phyloP scores from a whole-genome alignment of 2,329 filamentous ascomycete genomes.

The Sclerotinia nivalis region DNA sequence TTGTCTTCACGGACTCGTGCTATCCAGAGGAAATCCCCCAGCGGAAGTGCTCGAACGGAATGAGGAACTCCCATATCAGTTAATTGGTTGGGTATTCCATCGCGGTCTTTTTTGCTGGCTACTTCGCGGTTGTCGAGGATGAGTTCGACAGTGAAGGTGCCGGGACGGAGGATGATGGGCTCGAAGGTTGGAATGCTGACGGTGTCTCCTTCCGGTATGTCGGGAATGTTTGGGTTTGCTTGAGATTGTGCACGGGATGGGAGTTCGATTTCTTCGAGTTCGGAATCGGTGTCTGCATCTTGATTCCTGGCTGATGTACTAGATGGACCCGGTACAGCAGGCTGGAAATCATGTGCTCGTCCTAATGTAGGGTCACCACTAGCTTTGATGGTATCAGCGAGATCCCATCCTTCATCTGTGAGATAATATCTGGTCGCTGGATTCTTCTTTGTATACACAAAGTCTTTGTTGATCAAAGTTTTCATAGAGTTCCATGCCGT shows the following conservation, averaged over 20 bases:
- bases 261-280: neutral
- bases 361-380: slow-evolving; percentile 36
- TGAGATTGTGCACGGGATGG: neutral
- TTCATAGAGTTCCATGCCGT: slow-evolving; percentile 86
- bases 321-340: slow-evolving; percentile 1
- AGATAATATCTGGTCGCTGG: slow-evolving; percentile 68
- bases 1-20: slow-evolving; percentile 62
- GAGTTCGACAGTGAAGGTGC: slow-evolving; percentile 70
- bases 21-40: slow-evolving; percentile 79
- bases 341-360: slow-evolving; percentile 28
- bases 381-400: slow-evolving; percentile 64
- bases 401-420: slow-evolving; percentile 77
- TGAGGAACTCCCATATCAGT: slow-evolving; percentile 54
- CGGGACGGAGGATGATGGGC: slow-evolving; percentile 62
- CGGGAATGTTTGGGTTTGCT: neutral
- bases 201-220: slow-evolving; percentile 35
- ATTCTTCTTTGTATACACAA: slow-evolving; percentile 70
- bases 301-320: neutral
- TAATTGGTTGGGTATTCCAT: slow-evolving; percentile 71
- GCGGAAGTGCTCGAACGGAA: slow-evolving; percentile 62
- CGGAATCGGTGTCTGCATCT: slow-evolving; percentile 24
- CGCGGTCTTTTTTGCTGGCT: slow-evolving; percentile 68
- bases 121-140: slow-evolving; percentile 76
- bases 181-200: slow-evolving; percentile 46
- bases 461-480: slow-evolving; percentile 69